phyloP scores from a whole-genome alignment of 805 yeast genomes.

The Torulaspora gathmanii region DNA sequence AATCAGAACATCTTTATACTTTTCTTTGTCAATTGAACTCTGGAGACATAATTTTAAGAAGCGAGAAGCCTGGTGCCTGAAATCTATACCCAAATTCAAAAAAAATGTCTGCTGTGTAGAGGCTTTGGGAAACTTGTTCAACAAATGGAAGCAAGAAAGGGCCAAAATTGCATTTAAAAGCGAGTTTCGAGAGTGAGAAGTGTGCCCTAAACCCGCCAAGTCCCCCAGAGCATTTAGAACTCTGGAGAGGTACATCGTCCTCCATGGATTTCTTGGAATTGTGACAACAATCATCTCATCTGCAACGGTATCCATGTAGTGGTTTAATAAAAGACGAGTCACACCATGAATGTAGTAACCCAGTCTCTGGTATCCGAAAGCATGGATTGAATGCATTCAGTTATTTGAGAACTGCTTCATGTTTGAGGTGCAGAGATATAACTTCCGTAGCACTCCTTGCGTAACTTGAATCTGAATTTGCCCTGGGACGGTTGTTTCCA shows the following conservation, averaged over 20 bases:
- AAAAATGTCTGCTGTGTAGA: not conserved
- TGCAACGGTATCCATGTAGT: not conserved
- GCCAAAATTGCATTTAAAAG: not conserved
- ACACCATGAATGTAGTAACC: not conserved
- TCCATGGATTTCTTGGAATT: not conserved
- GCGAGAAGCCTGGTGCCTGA: not conserved
- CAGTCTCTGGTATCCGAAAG: not conserved
- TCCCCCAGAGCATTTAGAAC: not conserved
- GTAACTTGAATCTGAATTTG: not conserved
- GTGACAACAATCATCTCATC: not conserved
- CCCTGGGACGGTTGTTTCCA: not conserved
- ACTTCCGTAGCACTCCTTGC: not conserved
- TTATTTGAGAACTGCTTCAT: not conserved
- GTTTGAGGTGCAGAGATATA: not conserved
- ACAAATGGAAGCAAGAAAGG: not conserved
- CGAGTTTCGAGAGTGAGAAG: not conserved
- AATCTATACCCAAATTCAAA: not conserved
- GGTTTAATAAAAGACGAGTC: not conserved
- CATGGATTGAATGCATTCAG: not conserved
- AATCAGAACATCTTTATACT: not conserved
- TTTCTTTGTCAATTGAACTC: not conserved
- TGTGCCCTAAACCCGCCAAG: not conserved
- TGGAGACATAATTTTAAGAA: not conserved
- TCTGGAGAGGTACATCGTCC: not conserved
- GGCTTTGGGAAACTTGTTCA: not conserved